Evolutionary conservation across 352 stramenopile species (phyloP), one percentile per base, ranked within the genome.

Genomic region (Plasmopara viticola): DNA sequence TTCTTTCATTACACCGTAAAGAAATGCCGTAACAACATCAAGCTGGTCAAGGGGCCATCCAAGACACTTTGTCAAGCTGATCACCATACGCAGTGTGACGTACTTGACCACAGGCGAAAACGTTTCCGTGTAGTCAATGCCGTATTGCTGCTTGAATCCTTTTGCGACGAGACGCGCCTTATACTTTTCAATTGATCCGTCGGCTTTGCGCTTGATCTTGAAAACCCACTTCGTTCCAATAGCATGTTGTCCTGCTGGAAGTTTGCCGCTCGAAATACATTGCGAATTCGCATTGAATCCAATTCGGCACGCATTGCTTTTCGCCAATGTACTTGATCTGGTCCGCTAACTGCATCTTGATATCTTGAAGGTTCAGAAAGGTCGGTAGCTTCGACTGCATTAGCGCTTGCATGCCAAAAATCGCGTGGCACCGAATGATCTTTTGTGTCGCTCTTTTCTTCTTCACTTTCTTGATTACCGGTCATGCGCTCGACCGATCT

Each of bases 161-260:
- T 25, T 25, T 25, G 20, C 20, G 1, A 25, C 20, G 3, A 25
- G 20, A 3, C 20, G 20, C 3, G 20, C 20, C 20, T 25, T 25
- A 3, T 25, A 25, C 47, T 70, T 70, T 15, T 71, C 56, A 45
- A 76, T 71, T 0, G 53, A 72, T 34, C 64, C 66, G 29, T 73
- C 54, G 14, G 56, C 48, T 13, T 75, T 66, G 12, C 47, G 53
- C 48, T 69, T 72, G 41, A 69, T 69, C 44, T 72, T 70, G 58
- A 78, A 74, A n/a, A n/a, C n/a, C n/a, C n/a, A n/a, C n/a, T n/a
- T n/a, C n/a, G n/a, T 60, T 5, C 48, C 43, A 6, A 68, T 52
- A 9, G 55, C 31, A 3, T 30, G 45, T 34, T 60, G 45, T 14
- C 18, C 44, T 8, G 25, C 3, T 55, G 0, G 39, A 44, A 62